Conservation (phyloP, 129 eudicot species). For the Flaveria trinervia region DNA sequence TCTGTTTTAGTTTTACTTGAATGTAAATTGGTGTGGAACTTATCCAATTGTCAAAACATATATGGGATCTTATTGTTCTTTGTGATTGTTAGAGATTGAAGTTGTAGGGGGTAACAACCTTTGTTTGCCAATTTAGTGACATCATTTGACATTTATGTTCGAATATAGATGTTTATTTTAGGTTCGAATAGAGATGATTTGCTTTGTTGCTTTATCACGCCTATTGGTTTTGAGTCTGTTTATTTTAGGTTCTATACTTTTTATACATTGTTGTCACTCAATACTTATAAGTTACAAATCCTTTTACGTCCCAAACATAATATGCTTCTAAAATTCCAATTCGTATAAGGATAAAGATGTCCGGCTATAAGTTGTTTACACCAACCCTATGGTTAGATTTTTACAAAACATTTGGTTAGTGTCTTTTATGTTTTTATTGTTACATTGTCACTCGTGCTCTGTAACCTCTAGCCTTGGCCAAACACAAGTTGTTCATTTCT, state of each 20-base stretch:
- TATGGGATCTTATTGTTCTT: constrained; percentile 16
- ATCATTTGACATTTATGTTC: background rate
- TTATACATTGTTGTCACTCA: background rate
- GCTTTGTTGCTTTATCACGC: background rate
- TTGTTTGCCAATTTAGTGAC: background rate
- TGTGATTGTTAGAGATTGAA: background rate
- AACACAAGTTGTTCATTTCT: background rate
- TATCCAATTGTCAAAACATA: constrained; percentile 33
- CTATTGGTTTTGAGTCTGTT: background rate
- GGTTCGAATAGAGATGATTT: background rate
- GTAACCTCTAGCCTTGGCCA: background rate
- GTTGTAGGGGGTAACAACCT: constrained; percentile 1
- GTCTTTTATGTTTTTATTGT: too few species aligned
- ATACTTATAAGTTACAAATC: background rate
- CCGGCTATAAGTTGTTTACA: background rate
- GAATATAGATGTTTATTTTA: background rate
- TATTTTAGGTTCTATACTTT: background rate
- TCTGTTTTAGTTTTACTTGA: constrained; percentile 28
- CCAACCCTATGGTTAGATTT: too few species aligned
- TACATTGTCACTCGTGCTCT: background rate
- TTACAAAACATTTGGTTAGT: too few species aligned
- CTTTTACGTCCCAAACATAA: background rate
- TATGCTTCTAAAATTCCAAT: background rate
- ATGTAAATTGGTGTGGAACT: constrained; percentile 42
- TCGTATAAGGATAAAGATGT: background rate